Base-by-base conservation (phyloP, 1,284 basidiomycete species). In the Moesziomyces sp. region DNA sequence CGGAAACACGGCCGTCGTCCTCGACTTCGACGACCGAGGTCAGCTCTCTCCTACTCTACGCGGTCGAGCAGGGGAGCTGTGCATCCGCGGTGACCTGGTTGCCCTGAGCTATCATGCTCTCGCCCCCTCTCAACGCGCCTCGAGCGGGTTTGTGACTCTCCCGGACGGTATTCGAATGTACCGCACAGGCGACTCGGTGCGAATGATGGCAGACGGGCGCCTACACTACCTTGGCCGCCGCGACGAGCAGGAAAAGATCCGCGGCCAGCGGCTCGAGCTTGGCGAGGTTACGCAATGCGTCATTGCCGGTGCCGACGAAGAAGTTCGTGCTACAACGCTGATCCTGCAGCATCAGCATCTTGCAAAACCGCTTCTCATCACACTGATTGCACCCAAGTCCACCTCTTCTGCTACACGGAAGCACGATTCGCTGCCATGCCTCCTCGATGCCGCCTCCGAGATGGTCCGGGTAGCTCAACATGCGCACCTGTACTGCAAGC, bases 201-300 rank as follows among this genome's bases (percentile, higher is more conserved):
- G 88, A 47, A 88, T 89, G 87, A 87, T 88, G 84, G 87, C 87
- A 1, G 87, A 89, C 64, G 84, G 83, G n/a, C 86, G 86, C 6
- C 74, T 89, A 23, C 87, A 88, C 69, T 88, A 89, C 53, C 80
- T 88, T 28, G 88, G 88, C n/a, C 86, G 88, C 23, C 87, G 88
- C 46, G 88, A 89, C 67, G 86, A 86, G 18, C 88, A 89, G 68
- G 87, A 88, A 77, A 89, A 89, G 80, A 80, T 88, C 40, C 85
- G 87, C 43, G 88, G 88, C 26, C 87, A 88, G 30, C 86, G 88
- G 13, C 88, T 88, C 28, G 88, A 89, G 73, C 86, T 86, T 1
- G 88, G 88, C 72, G 88, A 88, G 7, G 86, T 88, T 24, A 88
- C 87, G 18, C 52, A 53, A 16, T 54, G 58, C 43, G 58, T 46